A percentile compares a stretch with the other conserved stretches of the same genome.
Conservation (phyloP, 371 early-diverging fungal species). For the Saksenaea oblongispora region DNA sequence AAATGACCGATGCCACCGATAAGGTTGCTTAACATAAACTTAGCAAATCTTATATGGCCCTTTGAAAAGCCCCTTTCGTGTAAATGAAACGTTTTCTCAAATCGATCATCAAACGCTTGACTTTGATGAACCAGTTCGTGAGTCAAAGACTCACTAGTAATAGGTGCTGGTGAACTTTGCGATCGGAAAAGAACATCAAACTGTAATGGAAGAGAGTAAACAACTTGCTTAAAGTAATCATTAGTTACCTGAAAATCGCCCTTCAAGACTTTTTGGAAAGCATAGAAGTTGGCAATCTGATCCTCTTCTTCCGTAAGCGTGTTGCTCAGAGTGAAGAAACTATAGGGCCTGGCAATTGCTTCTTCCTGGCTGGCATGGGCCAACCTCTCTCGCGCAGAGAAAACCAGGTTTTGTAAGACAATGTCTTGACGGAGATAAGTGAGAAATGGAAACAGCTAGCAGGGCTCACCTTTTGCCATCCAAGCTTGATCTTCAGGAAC, state of each 20-base stretch:
- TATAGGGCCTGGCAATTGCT: slow-evolving; percentile 24
- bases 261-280: slow-evolving; percentile 60
- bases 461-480: slow-evolving; percentile 50
- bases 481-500: slow-evolving; percentile 45
- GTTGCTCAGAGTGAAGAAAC: slow-evolving; percentile 42
- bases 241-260: slow-evolving; percentile 59
- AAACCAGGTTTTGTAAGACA: slow-evolving; percentile 24
- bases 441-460: not conserved
- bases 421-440: slow-evolving; percentile 21
- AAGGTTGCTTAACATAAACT: slow-evolving; percentile 79
- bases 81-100: slow-evolving; percentile 76
- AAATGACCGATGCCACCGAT: slow-evolving; percentile 91
- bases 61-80: slow-evolving; percentile 62
- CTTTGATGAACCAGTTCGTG: slow-evolving; percentile 25
- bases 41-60: slow-evolving; percentile 70
- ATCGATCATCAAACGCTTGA: slow-evolving; percentile 67
- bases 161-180: slow-evolving; percentile 26
- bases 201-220: slow-evolving; percentile 23
- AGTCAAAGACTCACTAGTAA: slow-evolving; percentile 25
- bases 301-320: slow-evolving; percentile 32
- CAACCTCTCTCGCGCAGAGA: slow-evolving; percentile 23
- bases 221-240: not conserved
- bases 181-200: slow-evolving; percentile 65
- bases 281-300: slow-evolving; percentile 51
- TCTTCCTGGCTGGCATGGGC: slow-evolving; percentile 20